Base-by-base conservation (phyloP, 164 flowering plant species). In the Aristolochia californica region DNA sequence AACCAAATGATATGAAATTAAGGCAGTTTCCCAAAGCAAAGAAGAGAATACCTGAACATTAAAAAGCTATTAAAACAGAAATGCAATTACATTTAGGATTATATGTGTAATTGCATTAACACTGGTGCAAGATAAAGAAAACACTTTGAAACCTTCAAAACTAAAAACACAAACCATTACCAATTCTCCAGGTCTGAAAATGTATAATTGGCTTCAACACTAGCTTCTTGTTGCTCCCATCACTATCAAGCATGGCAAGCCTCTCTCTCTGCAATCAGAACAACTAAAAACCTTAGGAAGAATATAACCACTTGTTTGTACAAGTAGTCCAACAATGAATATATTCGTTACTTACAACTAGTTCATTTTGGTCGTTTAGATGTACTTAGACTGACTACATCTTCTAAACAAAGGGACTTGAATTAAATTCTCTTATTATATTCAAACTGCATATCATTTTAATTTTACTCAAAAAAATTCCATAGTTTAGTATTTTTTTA, bases 1-100 rank as follows among this genome's bases (percentile, higher is more conserved):
- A 89, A 56, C 94, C 98, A 63, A 93, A 93, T 17, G 98, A 93
- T 69, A 93, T 74, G 74, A 93, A 93, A 70, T 93, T 93, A 43
- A 93, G 84, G 67, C 95, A 87, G 77, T 93, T 93, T 52, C 97
- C 98, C 55, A 93, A 60, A 61, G 88, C 66, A 62, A 93, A 93
- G 71, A 93, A 71, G 9, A 87, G 62, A 63, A 89, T 65, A 59
- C 98, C 98, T 88, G 83, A 75, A 83, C 48, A 57, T 13, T 17
- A 20, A 21, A 23, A 54, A 26, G 27, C 16, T 23, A 0, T 54
- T 27, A 24, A 30, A 54, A 56, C 47, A 38, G 50, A 61, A 51
- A 10, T 50, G 28, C 51, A 21, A 27, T 22, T 40, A 50, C 17
- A 45, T 56, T 24, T 40, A 22, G 40, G 50, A 18, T 48, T 40